Evolutionary conservation across 768 basidiomycete species (phyloP), one percentile per base, ranked within the genome.

Genomic region (Lactarius evosmus): DNA sequence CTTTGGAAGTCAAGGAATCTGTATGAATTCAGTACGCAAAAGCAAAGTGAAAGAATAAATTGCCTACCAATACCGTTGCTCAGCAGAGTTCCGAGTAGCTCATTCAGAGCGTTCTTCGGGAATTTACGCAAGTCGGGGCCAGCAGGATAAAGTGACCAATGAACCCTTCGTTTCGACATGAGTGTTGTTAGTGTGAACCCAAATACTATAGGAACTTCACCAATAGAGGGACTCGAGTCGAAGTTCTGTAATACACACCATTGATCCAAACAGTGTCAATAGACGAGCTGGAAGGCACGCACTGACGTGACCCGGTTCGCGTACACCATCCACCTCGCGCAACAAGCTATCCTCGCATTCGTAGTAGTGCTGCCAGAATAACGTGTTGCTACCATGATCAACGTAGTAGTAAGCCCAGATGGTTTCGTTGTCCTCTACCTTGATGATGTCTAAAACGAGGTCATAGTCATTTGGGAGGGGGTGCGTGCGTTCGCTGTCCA

Each of bases 101-200:
- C 59, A 16, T 51, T 16, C 7, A n/a, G 33, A 33, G 63, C 63
- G 7, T 34, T 4, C 3, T 16, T 2, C 2, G 63, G 63, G 30
- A 65, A 60, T 4, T 17, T 4, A 25, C 63, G 63, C 19, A 5
- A 11, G 40, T 4, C 5, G 9, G 33, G 55, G 12, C 63, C 58
- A 30, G 27, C 8, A 32, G 63, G 63, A 56, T 65, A 65, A 19
- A 65, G 30, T 51, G 63, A 65, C 63, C 63, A 65, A 8, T 65
- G 63, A 32, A 33, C 36, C 63, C 63, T 65, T 50, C 11, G 4
- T 22, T 49, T 12, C 30, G 12, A 5, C 11, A 11, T 1, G 11
- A 1, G 5, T 53, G 7, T n/a, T 6, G 29, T 22, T 27, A 32
- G 59, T 32, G 7, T 9, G 14, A 52, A 22, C 27, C 4, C 30